A percentile compares a stretch with the other conserved stretches of the same genome.
phyloP scores from a whole-genome alignment of 768 basidiomycete species.

The Xerocomellus dryophilus region DNA sequence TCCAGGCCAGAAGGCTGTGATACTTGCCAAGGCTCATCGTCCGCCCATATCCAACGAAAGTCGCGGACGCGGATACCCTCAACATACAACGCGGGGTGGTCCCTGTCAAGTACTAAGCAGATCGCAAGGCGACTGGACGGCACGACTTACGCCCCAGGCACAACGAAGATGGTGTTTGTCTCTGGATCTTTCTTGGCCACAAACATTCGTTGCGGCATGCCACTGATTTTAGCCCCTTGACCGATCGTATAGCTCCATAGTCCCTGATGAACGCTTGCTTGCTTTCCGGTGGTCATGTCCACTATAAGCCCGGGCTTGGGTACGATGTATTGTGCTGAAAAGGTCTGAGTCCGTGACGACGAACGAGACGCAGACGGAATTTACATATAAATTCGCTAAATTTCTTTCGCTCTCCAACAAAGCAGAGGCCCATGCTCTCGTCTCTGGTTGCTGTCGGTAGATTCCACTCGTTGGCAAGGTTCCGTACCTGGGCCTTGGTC shows the following conservation, averaged over 20 bases:
- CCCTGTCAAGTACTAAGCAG: slow-evolving; percentile 35
- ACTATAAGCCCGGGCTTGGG: slow-evolving; percentile 70
- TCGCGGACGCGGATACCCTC: slow-evolving; percentile 38
- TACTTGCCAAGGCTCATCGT: slow-evolving; percentile 48
- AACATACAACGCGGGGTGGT: slow-evolving; percentile 56
- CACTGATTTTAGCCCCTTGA: slow-evolving; percentile 66
- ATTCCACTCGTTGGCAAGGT: slow-evolving; percentile 57
- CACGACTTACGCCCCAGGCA: slow-evolving; percentile 59
- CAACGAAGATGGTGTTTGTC: slow-evolving; percentile 70
- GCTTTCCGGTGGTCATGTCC: slow-evolving; percentile 50
- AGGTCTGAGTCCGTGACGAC: neutral
- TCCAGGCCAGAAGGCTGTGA: slow-evolving; percentile 43
- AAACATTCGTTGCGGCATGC: slow-evolving; percentile 61
- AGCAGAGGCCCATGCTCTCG: slow-evolving; percentile 95
- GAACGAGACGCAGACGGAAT: slow-evolving; percentile 18
- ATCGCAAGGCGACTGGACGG: neutral
- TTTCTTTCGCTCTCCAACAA: slow-evolving; percentile 76
- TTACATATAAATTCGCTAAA: slow-evolving; percentile 74
- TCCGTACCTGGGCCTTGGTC: slow-evolving; percentile 69
- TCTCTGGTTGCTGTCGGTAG: slow-evolving; percentile 71
- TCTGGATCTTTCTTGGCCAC: slow-evolving; percentile 67
- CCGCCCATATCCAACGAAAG: slow-evolving; percentile 79
- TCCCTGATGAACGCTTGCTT: slow-evolving; percentile 63
- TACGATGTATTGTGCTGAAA: slow-evolving; percentile 70
- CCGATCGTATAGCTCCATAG: slow-evolving; percentile 87